Percentiles rank a stretch among this genome's conserved stretches.
Conservation (phyloP, 345 rosid genomes). For the Hibiscus trionum region DNA sequence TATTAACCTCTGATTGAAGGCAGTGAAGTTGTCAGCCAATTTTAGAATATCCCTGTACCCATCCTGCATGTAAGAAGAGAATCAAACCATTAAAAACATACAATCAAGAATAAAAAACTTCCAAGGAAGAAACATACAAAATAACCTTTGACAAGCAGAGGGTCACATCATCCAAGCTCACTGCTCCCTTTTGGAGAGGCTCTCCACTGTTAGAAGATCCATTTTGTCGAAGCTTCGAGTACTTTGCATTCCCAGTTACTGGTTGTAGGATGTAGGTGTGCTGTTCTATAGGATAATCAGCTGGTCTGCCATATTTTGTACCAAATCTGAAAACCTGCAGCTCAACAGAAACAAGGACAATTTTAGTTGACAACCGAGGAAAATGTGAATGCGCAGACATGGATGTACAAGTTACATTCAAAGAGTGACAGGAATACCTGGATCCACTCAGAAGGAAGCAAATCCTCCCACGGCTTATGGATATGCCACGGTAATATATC, state of each 20-base stretch:
- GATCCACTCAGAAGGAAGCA: slow-evolving; percentile 87
- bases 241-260: slow-evolving; percentile 83
- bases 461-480: slow-evolving; percentile 75
- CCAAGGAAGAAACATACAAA: slow-evolving; percentile 10
- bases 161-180: slow-evolving; percentile 88
- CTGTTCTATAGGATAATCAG: slow-evolving; percentile 41
- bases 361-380: slow-evolving; percentile 6
- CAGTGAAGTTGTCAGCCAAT: slow-evolving; percentile 88
- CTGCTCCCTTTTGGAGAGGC: slow-evolving; percentile 75
- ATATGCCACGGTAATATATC: slow-evolving; percentile 81
- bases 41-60: slow-evolving; percentile 79
- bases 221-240: slow-evolving; percentile 45
- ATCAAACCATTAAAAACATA: slow-evolving; percentile 16
- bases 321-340: slow-evolving; percentile 79
- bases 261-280: slow-evolving; percentile 90
- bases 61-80: slow-evolving; percentile 47
- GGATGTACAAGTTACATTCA: not conserved
- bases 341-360: slow-evolving; percentile 13
- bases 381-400: slow-evolving; percentile 4
- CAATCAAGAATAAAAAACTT: slow-evolving; percentile 13
- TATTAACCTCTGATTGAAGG: slow-evolving; percentile 79
- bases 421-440: slow-evolving; percentile 42
- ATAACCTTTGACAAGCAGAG: slow-evolving; percentile 86
- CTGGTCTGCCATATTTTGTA: slow-evolving; percentile 69
- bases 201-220: slow-evolving; percentile 32